Conservation (phyloP, 768 basidiomycete species). For the Guyanaporus albipodus region DNA sequence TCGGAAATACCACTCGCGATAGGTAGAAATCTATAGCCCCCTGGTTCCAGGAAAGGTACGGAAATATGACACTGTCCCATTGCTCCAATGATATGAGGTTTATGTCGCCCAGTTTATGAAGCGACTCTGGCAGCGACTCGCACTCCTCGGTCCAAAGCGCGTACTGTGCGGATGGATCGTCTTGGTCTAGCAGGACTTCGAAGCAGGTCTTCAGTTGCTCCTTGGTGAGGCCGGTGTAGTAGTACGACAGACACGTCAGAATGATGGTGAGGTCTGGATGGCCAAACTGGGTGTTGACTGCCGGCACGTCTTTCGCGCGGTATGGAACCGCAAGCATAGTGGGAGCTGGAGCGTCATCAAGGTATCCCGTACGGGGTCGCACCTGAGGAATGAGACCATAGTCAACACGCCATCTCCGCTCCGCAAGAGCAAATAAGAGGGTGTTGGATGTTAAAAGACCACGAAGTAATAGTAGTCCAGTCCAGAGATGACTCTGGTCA, state of each 20-base stretch:
- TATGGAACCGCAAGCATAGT: background rate
- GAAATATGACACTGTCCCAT: background rate
- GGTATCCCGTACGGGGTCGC: no score
- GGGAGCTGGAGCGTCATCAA: no score
- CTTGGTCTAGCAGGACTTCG: background rate
- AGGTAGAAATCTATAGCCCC: background rate
- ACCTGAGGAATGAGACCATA: background rate
- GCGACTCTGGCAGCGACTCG: background rate
- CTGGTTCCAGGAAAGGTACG: background rate
- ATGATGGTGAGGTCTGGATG: background rate
- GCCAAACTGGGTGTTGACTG: background rate
- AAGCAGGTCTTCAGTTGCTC: background rate
- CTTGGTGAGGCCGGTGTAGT: background rate
- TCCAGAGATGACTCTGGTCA: background rate
- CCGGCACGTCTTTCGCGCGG: background rate
- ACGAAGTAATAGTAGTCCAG: background rate
- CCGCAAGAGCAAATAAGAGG: background rate
- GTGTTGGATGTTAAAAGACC: background rate
- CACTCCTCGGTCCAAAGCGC: background rate
- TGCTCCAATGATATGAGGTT: background rate
- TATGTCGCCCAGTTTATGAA: background rate
- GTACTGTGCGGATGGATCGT: background rate
- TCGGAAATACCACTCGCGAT: background rate
- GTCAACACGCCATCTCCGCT: background rate
- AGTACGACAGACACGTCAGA: background rate